Percentiles rank a stretch among this genome's conserved stretches.
phyloP scores from a whole-genome alignment of 305 asterid genomes.

The Fraxinus dipetala region DNA sequence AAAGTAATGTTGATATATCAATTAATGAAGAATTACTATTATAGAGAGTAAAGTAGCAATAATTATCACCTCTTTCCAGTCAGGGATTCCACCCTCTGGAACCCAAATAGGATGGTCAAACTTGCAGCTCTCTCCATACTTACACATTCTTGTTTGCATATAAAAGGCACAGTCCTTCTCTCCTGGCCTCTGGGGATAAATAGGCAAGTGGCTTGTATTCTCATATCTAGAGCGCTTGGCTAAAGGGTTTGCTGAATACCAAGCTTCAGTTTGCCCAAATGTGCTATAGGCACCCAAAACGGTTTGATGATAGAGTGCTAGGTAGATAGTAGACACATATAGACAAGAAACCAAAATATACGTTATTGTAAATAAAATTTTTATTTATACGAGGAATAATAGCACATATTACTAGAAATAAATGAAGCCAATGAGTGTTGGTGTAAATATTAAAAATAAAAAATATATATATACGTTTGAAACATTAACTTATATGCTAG shows the following conservation, averaged over 20 bases:
- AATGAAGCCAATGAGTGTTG: constrained; percentile 15
- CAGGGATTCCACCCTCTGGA: constrained; percentile 99
- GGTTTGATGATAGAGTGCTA: constrained; percentile 90
- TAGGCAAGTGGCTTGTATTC: constrained; percentile 85
- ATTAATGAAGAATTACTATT: constrained; percentile 22
- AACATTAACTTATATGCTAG: constrained; percentile 7
- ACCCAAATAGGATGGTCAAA: constrained; percentile 99
- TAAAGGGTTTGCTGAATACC: constrained; percentile 82
- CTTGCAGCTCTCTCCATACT: constrained; percentile 95
- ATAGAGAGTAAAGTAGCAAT: constrained; percentile 40
- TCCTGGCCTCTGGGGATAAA: constrained; percentile 99
- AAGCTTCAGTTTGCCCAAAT: constrained; percentile 91
- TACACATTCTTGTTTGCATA: constrained; percentile 99
- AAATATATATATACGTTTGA: background rate
- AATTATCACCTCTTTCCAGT: constrained; percentile 98
- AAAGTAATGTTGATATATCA: constrained; percentile 23
- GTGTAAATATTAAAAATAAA: background rate
- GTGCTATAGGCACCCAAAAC: constrained; percentile 75
- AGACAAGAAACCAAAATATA: constrained; percentile 40
- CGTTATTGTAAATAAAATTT: constrained; percentile 33
- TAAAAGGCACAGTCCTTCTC: constrained; percentile 98
- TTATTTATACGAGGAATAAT: constrained; percentile 24
- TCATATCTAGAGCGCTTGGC: constrained; percentile 94
- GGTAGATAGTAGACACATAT: constrained; percentile 65
- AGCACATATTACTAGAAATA: constrained; percentile 20